Conservation (phyloP, 352 stramenopile species). For the Pythium plurisporium region DNA sequence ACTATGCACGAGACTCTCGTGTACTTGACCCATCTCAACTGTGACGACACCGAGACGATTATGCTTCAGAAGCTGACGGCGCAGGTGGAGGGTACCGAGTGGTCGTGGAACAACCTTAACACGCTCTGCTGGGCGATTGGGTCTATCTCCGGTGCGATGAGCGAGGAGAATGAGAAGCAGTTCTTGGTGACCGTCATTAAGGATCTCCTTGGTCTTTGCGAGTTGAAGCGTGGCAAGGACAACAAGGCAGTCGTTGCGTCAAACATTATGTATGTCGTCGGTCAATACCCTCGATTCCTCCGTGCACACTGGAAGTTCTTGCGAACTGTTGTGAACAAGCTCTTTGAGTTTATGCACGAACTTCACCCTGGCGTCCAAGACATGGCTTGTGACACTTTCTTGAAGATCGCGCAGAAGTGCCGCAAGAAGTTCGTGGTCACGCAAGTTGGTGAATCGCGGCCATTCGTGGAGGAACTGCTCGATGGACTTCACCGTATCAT, state of each 20-base stretch:
- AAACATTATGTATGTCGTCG: constrained; percentile 99
- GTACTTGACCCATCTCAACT: constrained; percentile 99
- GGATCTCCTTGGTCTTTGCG: constrained; percentile 96
- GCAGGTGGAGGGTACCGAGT: constrained; percentile 85
- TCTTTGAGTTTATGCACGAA: constrained; percentile 99
- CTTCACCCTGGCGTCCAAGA: constrained; percentile 99
- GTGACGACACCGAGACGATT: constrained; percentile 98
- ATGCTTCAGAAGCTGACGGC: constrained; percentile 98
- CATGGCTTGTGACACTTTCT: constrained; percentile 99
- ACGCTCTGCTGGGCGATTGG: constrained; percentile 99
- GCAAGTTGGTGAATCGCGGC: constrained; percentile 89
- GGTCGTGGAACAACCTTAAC: constrained; percentile 98
- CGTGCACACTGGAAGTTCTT: constrained; percentile 99
- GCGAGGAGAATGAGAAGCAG: constrained; percentile 98
- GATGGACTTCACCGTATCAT: constrained; percentile 94
- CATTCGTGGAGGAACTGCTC: constrained; percentile 97
- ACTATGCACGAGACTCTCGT: constrained; percentile 99
- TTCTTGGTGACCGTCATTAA: constrained; percentile 99
- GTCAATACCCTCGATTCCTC: constrained; percentile 99
- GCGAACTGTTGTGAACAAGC: constrained; percentile 99
- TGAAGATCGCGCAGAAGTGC: constrained; percentile 99
- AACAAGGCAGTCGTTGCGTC: constrained; percentile 99
- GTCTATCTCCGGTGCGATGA: constrained; percentile 98
- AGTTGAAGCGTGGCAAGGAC: constrained; percentile 98
- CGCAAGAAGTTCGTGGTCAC: constrained; percentile 97